Percentiles rank a stretch among this genome's conserved stretches.
Evolutionary conservation across 2,329 filamentous ascomycete genomes (phyloP).

Genomic region (Phyllosticta citrichinensis): DNA sequence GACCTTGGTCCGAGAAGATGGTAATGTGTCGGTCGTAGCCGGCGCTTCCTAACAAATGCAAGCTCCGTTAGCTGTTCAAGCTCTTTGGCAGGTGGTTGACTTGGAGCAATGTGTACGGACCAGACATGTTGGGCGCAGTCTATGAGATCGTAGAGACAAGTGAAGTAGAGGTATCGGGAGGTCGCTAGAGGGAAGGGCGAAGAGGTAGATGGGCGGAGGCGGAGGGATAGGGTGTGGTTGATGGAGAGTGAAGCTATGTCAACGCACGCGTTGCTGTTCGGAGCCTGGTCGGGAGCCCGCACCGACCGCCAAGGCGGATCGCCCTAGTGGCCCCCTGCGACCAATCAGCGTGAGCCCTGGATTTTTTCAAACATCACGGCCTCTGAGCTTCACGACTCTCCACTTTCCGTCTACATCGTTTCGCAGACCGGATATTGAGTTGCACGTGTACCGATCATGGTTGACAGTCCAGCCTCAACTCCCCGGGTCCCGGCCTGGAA

Average conservation of each 20-base stretch:
- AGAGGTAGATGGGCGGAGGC: background rate
- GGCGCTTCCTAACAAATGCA: constrained; percentile 52
- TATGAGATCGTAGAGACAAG: background rate
- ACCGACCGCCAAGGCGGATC: constrained; percentile 3
- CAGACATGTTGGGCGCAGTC: constrained; percentile 28
- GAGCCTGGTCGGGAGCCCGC: constrained; percentile 4
- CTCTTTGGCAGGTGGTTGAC: constrained; percentile 8
- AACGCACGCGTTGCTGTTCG: constrained; percentile 10
- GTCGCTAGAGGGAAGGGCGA: background rate
- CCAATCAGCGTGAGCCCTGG: constrained; percentile 6
- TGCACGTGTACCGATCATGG: background rate
- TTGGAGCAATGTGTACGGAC: constrained; percentile 18
- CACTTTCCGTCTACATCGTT: background rate
- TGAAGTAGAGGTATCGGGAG: background rate
- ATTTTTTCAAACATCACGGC: constrained; percentile 3
- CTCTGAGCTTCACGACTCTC: background rate
- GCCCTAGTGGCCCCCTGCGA: background rate
- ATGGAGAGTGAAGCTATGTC: constrained; percentile 9
- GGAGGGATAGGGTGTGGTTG: background rate
- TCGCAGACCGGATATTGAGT: background rate
- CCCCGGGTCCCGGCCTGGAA: constrained; percentile 47
- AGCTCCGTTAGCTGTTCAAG: constrained; percentile 20
- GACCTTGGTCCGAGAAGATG: constrained; percentile 98
- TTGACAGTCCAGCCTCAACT: background rate
- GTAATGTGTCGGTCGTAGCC: constrained; percentile 98